phyloP scores from a whole-genome alignment of 2,329 filamentous ascomycete genomes.

The Aspergillus fumigatiaffinis region DNA sequence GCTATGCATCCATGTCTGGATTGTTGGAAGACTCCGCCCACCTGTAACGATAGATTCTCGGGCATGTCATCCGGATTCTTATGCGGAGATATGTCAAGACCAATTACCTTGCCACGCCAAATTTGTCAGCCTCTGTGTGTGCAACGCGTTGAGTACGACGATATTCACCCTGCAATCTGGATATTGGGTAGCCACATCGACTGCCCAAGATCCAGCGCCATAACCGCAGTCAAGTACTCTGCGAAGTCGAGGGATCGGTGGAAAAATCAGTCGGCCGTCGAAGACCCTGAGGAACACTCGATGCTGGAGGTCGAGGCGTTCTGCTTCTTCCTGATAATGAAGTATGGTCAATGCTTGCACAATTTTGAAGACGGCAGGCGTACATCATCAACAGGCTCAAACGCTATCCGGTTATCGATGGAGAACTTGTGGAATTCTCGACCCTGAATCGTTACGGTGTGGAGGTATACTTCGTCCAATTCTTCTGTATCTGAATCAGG shows the following conservation, averaged over 20 bases:
- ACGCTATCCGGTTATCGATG: conserved; percentile 61
- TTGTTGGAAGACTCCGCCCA: conserved; percentile 22
- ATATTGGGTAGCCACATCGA: conserved; percentile 62
- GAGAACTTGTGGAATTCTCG: conserved; percentile 66
- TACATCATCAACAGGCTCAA: conserved; percentile 70
- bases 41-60: conserved; percentile 65
- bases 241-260: conserved; percentile 56
- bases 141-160: not conserved
- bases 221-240: conserved; percentile 70
- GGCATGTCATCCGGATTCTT: conserved; percentile 63
- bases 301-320: conserved; percentile 63
- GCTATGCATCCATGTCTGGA: not conserved
- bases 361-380: conserved; percentile 1
- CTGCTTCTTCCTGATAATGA: conserved; percentile 59
- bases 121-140: conserved; percentile 13
- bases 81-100: conserved; percentile 67
- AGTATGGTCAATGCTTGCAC: not conserved
- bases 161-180: conserved; percentile 60
- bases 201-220: conserved; percentile 67
- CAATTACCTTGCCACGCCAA: conserved; percentile 55
- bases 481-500: conserved; percentile 45
- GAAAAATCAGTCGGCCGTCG: conserved; percentile 65
- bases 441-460: conserved; percentile 58
- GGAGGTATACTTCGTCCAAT: conserved; percentile 56
- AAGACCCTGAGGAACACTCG: conserved; percentile 61